phyloP scores from a whole-genome alignment of 192 early-diverging fungal genomes.

The Rhizoclosmatium sp. region DNA sequence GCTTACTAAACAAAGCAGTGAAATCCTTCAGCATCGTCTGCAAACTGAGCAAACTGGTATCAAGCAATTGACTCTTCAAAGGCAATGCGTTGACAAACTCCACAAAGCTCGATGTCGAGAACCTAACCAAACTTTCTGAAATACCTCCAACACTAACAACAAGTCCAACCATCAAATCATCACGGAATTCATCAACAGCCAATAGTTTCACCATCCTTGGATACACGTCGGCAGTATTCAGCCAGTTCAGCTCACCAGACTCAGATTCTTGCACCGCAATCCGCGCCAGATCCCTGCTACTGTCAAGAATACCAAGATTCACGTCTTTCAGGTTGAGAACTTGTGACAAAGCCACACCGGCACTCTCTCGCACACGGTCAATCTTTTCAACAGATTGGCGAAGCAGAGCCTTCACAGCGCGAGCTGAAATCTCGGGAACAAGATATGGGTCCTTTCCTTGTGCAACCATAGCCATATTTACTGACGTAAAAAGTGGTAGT shows the following conservation, averaged over 20 bases:
- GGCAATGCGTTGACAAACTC: constrained; percentile 65
- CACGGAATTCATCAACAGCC: constrained; percentile 60
- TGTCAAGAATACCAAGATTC: constrained; percentile 24
- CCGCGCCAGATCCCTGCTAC: constrained; percentile 20
- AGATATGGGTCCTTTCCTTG: background rate
- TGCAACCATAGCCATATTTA: background rate
- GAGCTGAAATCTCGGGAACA: background rate
- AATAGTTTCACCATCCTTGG: constrained; percentile 66
- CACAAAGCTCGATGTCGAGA: constrained; percentile 68
- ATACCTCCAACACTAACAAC: constrained; percentile 81
- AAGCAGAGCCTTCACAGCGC: constrained; percentile 52
- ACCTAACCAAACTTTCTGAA: constrained; percentile 77
- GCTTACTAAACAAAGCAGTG: constrained; percentile 13
- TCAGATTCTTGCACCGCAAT: constrained; percentile 7
- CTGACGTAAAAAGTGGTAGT: constrained; percentile 38
- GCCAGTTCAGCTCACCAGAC: constrained; percentile 61
- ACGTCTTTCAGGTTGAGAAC: constrained; percentile 35
- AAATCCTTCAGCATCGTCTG: constrained; percentile 26
- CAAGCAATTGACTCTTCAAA: background rate
- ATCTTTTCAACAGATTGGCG: constrained; percentile 92
- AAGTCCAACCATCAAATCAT: constrained; percentile 70
- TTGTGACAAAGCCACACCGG: constrained; percentile 67
- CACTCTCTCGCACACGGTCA: constrained; percentile 79
- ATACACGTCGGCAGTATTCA: constrained; percentile 68
- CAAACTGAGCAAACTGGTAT: background rate